Evolutionary conservation across 2,329 filamentous ascomycete species (phyloP), one percentile per base, ranked within the genome.

Genomic region (Hymenoscyphus scutula): DNA sequence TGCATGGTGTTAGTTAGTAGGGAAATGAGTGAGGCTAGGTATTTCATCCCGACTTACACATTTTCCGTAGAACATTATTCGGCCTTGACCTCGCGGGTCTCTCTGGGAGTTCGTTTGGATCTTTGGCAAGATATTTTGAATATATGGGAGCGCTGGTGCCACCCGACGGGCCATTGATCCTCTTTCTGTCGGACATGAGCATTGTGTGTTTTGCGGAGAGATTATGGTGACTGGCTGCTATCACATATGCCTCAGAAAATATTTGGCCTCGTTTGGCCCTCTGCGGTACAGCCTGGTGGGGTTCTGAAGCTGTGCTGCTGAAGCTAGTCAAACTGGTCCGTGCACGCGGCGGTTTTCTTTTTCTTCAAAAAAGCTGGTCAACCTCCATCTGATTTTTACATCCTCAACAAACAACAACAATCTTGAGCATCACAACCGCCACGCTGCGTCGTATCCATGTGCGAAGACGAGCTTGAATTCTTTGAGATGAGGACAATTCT

Each of bases 111-210:
- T 76, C 69, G 54, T 78, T 76, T 27, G 77, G 76, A 13, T 81
- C 77, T 67, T 85, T 76, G 51, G 79, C 76, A 17, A 79, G 72
- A 27, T 79, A 78, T 62, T 78, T 77, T 57, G 80, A 83, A 73
- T 88, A 97, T 3, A 92, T 78, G 0, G 92, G 91, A 17, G 92
- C 84, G 37, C 83, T 78, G 8, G 92, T 98, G 30, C 86, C 85
- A 59, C 91, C 90, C 48, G 87, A 81, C 6, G 95, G 95, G 5
- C 92, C 92, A 77, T 98, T 98, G 69, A 97, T 87, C 71, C 95
- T 87, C 78, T 94, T 88, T 76, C 93, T 86, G 76, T 99, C 95
- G 62, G 89, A 81, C 19, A 51, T 7, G 23, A 51, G 45, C 90
- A 93, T 92, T 61, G 70, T 70, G 62, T 29, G 45, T 13, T 57